Percentiles rank a stretch among this genome's conserved stretches.
These are phyloP conservation scores for Suhomyces chickasaworum DNA, from an alignment of 1,139 yeast genomes.

Conservation along the genomic window DNA sequence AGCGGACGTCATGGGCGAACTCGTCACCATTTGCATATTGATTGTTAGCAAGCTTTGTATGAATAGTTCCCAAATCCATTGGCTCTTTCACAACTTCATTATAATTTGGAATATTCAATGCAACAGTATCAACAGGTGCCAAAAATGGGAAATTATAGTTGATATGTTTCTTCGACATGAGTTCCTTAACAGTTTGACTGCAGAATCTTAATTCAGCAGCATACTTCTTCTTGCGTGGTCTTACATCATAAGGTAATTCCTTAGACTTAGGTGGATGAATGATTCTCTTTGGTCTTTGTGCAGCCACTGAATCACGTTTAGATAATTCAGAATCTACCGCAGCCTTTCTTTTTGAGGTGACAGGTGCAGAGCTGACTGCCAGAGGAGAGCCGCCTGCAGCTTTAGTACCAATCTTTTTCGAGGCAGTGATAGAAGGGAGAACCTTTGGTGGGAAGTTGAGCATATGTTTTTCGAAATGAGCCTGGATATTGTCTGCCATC, in stretches of 20 bases:
- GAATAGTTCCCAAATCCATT: conserved; percentile 91
- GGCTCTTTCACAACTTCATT: conserved; percentile 84
- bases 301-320: conserved; percentile 46
- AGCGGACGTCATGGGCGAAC: conserved; percentile 78
- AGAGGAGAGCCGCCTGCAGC: conserved; percentile 18
- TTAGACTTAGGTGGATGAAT: conserved; percentile 96
- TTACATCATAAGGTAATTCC: conserved; percentile 85
- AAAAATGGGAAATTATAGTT: conserved; percentile 86
- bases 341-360: conserved; percentile 54
- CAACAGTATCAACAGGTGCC: conserved; percentile 94
- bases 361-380: conserved; percentile 43
- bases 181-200: conserved; percentile 78
- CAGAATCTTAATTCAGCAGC: conserved; percentile 90
- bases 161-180: conserved; percentile 80
- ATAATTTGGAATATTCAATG: conserved; percentile 89
- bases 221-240: conserved; percentile 90
- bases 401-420: conserved; percentile 10
- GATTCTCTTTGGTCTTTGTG: conserved; percentile 84
- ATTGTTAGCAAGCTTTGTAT: conserved; percentile 77
- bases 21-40: conserved; percentile 88
- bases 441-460: conserved; percentile 86
- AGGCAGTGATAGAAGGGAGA: conserved; percentile 35
- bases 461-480: conserved; percentile 92
- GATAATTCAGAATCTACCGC: conserved; percentile 49
- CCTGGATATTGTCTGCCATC: conserved; percentile 89